Conservation (phyloP, 2,329 filamentous ascomycete species). For the Diaporthe sp. region DNA sequence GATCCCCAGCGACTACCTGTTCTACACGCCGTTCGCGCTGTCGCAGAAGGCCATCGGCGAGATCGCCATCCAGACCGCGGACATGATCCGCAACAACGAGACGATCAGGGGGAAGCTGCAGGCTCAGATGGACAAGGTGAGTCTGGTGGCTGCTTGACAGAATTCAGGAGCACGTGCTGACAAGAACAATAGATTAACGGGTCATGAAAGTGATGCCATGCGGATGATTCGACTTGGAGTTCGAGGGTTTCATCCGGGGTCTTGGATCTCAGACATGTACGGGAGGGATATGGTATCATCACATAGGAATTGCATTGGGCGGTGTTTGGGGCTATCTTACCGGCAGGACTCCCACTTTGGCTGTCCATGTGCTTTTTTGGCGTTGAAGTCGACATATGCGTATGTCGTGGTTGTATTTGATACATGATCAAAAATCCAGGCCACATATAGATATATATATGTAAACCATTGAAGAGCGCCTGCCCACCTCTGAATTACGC, state of each 20-base stretch:
- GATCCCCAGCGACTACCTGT: conserved; percentile 62
- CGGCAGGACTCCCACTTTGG: neutral
- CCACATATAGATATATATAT: neutral
- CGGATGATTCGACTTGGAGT: neutral
- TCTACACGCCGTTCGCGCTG: conserved; percentile 65
- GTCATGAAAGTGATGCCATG: neutral
- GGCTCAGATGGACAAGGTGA: conserved; percentile 11
- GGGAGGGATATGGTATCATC: neutral
- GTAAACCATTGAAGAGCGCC: neutral
- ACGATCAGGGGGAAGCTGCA: conserved; percentile 35
- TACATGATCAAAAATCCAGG: neutral
- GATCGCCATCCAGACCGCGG: conserved; percentile 36
- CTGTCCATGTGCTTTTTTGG: neutral
- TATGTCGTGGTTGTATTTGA: conserved; percentile 11
- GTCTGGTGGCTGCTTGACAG: neutral
- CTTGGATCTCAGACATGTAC: neutral
- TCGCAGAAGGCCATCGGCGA: conserved; percentile 51
- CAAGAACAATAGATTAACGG: neutral
- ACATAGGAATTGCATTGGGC: conserved; percentile 26
- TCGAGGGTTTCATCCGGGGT: no score
- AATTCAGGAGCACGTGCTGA: neutral
- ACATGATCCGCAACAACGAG: conserved; percentile 38
- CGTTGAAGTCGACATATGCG: neutral
- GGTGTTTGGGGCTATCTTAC: conserved; percentile 2
- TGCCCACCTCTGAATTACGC: neutral